These are phyloP conservation scores for Lodderomyces elongisporus DNA, from an alignment of 1,139 yeast genomes.

Conservation along the genomic window DNA sequence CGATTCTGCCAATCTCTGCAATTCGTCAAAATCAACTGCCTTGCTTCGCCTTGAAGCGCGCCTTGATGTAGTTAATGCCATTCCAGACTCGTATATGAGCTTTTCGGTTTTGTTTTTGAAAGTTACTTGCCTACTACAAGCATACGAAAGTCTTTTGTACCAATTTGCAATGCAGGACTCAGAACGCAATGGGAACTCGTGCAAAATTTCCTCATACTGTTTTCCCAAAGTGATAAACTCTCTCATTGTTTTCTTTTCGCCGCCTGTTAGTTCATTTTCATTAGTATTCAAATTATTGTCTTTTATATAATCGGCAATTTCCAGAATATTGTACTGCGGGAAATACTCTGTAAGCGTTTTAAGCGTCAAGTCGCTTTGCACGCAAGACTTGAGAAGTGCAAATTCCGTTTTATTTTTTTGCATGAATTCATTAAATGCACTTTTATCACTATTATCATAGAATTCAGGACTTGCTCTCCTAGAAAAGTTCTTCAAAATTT, in stretches of 20 bases:
- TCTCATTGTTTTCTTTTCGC: conserved; percentile 14
- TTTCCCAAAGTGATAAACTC: conserved; percentile 6
- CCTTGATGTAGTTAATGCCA: conserved; percentile 20
- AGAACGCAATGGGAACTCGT: conserved; percentile 14
- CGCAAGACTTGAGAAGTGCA: background rate
- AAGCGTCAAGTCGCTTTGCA: conserved; percentile 5
- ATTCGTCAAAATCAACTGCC: conserved; percentile 6
- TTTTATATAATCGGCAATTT: conserved; percentile 7
- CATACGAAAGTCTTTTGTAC: conserved; percentile 18
- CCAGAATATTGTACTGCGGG: conserved; percentile 2
- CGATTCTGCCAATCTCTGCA: conserved; percentile 8
- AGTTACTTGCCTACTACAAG: conserved; percentile 21
- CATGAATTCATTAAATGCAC: background rate
- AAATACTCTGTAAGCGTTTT: conserved; percentile 3
- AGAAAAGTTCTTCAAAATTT: too few relatives aligned
- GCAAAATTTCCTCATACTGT: conserved; percentile 10
- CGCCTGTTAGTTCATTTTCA: conserved; percentile 12
- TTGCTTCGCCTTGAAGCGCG: conserved; percentile 5
- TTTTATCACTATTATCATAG: too few relatives aligned
- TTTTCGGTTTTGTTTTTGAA: conserved; percentile 29
- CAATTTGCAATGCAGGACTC: conserved; percentile 15
- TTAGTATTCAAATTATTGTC: conserved; percentile 7
- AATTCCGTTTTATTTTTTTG: background rate
- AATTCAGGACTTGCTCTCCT: too few relatives aligned
- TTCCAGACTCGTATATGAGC: conserved; percentile 34